Conservation (phyloP, 345 rosid genomes). For the Salix viminalis region DNA sequence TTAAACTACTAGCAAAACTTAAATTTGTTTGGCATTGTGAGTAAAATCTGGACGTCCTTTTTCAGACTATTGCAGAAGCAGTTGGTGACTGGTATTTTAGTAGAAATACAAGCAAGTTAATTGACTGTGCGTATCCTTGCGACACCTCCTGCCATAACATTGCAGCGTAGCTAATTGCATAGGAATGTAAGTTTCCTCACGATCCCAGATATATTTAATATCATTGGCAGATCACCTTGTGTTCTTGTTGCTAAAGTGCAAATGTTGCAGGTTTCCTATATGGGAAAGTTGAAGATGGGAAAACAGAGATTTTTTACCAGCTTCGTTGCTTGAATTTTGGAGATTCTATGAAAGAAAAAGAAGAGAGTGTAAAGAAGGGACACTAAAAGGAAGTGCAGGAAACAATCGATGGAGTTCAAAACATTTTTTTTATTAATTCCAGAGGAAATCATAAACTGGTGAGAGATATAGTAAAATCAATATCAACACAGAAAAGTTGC, state of each 20-base stretch:
- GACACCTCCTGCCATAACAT: slow-evolving; percentile 68
- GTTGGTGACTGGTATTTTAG: slow-evolving; percentile 93
- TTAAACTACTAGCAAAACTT: not conserved
- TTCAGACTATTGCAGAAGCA: slow-evolving; percentile 72
- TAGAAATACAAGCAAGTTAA: slow-evolving; percentile 48
- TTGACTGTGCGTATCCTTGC: slow-evolving; percentile 80
- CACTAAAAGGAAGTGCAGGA: not conserved
- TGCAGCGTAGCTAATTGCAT: slow-evolving; percentile 29
- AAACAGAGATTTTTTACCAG: not conserved
- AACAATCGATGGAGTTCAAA: not conserved
- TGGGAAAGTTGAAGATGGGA: not conserved
- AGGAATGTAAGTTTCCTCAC: slow-evolving; percentile 18
- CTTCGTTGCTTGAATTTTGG: not conserved
- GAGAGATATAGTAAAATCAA: not conserved
- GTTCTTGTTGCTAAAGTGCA: slow-evolving; percentile 6
- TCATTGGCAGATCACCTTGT: not conserved
- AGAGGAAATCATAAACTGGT: not conserved
- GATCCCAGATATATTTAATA: not conserved
- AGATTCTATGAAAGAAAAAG: not conserved
- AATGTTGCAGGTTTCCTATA: slow-evolving; percentile 10
- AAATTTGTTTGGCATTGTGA: not conserved
- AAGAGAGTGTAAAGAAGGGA: not conserved
- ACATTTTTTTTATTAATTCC: too few relatives aligned
- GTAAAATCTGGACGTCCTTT: not conserved
- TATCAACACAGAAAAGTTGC: not conserved